These are phyloP conservation scores for Fusarium ramigenum DNA, from an alignment of 2,329 filamentous ascomycete species.

Conservation along the genomic window DNA sequence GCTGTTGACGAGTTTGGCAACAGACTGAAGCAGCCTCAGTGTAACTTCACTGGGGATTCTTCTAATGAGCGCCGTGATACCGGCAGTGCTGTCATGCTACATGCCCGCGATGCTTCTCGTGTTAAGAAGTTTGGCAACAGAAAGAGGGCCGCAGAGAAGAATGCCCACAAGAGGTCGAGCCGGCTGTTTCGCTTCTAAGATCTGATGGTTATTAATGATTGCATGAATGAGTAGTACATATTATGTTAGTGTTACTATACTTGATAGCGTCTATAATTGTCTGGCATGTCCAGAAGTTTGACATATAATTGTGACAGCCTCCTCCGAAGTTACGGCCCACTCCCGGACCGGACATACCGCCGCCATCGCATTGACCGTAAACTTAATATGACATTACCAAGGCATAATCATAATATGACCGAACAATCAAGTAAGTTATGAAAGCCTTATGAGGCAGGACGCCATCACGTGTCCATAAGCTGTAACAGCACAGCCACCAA, in stretches of 20 bases:
- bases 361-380: background rate
- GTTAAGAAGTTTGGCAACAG: conserved; percentile 57
- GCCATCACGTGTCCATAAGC: conserved; percentile 1
- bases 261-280: background rate
- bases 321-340: background rate
- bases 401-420: background rate
- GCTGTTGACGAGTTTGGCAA: conserved; percentile 69
- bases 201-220: background rate
- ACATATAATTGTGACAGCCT: background rate
- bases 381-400: background rate
- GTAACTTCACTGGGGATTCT: conserved; percentile 59
- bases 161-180: conserved; percentile 23
- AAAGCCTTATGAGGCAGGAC: background rate
- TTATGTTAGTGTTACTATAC: background rate
- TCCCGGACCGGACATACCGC: background rate
- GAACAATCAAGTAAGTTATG: background rate
- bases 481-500: conserved; percentile 21
- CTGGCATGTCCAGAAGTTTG: background rate
- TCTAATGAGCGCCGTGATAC: conserved; percentile 47
- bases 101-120: conserved; percentile 56
- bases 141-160: conserved; percentile 26
- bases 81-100: conserved; percentile 57
- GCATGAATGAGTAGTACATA: conserved; percentile 1
- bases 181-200: conserved; percentile 15
- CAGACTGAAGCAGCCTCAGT: conserved; percentile 64